These are phyloP conservation scores for Raphanus sativus DNA, from an alignment of 345 rosid species.

Conservation along the genomic window DNA sequence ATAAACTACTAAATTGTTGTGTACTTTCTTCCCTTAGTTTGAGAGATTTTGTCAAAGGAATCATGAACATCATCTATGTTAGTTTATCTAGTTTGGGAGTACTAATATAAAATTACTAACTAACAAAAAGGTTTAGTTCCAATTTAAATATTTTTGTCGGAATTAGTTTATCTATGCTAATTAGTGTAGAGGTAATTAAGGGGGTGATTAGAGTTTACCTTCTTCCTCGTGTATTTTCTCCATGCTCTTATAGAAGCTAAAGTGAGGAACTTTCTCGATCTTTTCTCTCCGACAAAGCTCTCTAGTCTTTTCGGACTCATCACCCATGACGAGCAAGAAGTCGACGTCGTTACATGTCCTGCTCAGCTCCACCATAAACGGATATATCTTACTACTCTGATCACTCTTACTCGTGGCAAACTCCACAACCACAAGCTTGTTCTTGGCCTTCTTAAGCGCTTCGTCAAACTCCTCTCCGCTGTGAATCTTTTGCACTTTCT, in stretches of 20 bases:
- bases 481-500: conserved; percentile 64
- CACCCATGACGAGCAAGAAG: conserved; percentile 80
- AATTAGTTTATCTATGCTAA: background rate
- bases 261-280: conserved; percentile 76
- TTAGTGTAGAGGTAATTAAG: background rate
- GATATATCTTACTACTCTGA: conserved; percentile 63
- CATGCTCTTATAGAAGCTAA: conserved; percentile 83
- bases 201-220: conserved; percentile 7
- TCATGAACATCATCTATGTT: background rate
- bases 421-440: conserved; percentile 80
- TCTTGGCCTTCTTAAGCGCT: conserved; percentile 60
- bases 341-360: conserved; percentile 76
- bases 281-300: conserved; percentile 80
- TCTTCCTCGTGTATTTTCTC: conserved; percentile 94
- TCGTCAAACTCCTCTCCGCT: conserved; percentile 73
- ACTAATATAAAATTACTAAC: background rate
- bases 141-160: background rate
- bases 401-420: conserved; percentile 57
- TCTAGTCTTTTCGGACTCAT: conserved; percentile 74
- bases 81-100: background rate
- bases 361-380: conserved; percentile 87
- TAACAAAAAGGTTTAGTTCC: background rate
- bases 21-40: background rate
- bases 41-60: background rate
- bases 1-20: background rate